Conservation (phyloP, 306 rosid species). For the Ammopiptanthus mongolicus region DNA sequence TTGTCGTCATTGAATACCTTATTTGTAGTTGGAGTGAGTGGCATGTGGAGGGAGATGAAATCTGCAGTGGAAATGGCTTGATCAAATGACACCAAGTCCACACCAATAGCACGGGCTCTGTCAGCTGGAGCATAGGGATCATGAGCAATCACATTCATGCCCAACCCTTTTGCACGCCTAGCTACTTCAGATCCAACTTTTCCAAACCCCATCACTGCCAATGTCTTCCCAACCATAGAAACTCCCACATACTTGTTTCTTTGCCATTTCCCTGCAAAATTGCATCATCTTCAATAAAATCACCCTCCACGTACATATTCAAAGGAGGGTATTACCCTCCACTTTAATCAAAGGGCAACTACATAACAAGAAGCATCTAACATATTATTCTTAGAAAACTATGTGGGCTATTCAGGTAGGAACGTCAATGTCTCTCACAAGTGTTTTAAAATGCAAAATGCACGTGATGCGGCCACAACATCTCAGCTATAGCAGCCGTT, state of each 20-base stretch:
- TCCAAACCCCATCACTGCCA: constrained; percentile 87
- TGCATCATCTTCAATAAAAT: not conserved
- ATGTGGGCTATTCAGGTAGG: not conserved
- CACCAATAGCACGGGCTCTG: constrained; percentile 89
- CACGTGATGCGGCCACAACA: no score
- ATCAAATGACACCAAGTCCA: constrained; percentile 74
- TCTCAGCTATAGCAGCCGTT: no score
- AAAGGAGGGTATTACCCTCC: not conserved
- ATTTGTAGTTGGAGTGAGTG: constrained; percentile 72
- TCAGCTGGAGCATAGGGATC: constrained; percentile 94
- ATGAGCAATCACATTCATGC: constrained; percentile 85
- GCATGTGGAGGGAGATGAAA: constrained; percentile 91
- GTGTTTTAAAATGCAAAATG: no score
- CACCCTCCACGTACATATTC: not conserved
- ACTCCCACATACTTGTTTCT: constrained; percentile 92
- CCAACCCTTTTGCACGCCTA: constrained; percentile 83
- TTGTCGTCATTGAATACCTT: constrained; percentile 68
- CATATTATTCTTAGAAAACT: not conserved
- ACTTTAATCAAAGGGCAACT: not conserved
- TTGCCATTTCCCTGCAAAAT: constrained; percentile 67
- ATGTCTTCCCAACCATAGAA: constrained; percentile 84
- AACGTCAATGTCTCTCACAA: no score
- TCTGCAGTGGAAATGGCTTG: constrained; percentile 71
- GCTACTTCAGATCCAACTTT: constrained; percentile 96
- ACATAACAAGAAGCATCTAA: not conserved